These are phyloP conservation scores for Colletotrichum sublineola DNA, from an alignment of 2,329 filamentous ascomycete genomes.

Conservation along the genomic window DNA sequence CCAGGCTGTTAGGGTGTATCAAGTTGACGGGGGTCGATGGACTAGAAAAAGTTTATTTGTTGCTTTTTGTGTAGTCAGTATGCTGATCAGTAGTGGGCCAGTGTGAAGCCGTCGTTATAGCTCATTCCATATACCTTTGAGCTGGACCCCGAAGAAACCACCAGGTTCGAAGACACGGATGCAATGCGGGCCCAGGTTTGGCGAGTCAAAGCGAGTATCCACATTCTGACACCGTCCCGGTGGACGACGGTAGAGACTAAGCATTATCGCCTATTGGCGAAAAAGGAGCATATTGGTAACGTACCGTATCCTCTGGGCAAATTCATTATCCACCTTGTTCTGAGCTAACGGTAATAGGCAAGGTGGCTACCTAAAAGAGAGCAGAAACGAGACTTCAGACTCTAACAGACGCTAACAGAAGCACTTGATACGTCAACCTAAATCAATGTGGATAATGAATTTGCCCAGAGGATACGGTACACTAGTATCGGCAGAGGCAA, in stretches of 20 bases:
- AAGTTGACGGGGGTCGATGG: constrained; percentile 19
- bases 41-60: constrained; percentile 33
- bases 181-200: background rate
- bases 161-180: constrained; percentile 7
- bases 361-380: no score
- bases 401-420: no score
- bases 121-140: background rate
- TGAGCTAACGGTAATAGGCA: no score
- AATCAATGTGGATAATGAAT: no score
- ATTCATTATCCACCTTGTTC: no score
- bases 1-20: constrained; percentile 32
- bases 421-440: no score
- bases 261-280: background rate
- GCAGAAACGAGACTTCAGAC: no score
- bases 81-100: background rate
- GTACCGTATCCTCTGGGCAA: no score
- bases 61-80: constrained; percentile 3
- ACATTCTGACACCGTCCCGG: constrained; percentile 16
- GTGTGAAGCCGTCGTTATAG: constrained; percentile 4
- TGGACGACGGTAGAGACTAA: background rate
- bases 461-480: no score
- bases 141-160: constrained; percentile 26
- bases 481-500: background rate
- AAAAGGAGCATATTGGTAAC: no score
- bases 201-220: constrained; percentile 7